These are phyloP conservation scores for Paspalum vaginatum DNA, from an alignment of 176 grass and related monocot species.

Conservation along the genomic window DNA sequence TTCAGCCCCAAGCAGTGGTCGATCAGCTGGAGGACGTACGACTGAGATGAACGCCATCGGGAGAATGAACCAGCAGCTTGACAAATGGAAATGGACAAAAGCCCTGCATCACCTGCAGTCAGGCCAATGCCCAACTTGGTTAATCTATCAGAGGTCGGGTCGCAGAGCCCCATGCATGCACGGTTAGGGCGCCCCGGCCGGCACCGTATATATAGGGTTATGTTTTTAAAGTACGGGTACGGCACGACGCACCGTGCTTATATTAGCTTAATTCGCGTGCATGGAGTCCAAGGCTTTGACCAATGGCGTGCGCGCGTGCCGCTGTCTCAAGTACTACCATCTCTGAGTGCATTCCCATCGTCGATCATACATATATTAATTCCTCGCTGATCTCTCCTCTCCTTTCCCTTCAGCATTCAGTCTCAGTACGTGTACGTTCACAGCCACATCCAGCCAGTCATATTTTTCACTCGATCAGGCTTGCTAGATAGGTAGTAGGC, in stretches of 20 bases:
- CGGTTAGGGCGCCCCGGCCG: no score
- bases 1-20: no score
- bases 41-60: slow-evolving; percentile 38
- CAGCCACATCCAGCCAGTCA: background rate
- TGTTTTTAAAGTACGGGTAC: slow-evolving; percentile 19
- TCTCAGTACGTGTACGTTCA: background rate
- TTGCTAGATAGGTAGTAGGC: background rate
- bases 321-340: background rate
- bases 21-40: background rate
- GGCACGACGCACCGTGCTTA: slow-evolving; percentile 20
- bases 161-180: background rate
- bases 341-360: background rate
- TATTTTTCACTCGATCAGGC: background rate
- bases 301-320: slow-evolving; percentile 8
- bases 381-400: background rate
- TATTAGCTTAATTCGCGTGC: background rate
- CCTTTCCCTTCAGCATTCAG: background rate
- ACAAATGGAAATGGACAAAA: slow-evolving; percentile 33
- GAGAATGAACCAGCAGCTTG: slow-evolving; percentile 9
- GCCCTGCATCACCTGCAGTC: slow-evolving; percentile 18
- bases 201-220: background rate
- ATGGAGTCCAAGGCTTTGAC: slow-evolving; percentile 48
- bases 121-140: slow-evolving; percentile 37
- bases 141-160: background rate
- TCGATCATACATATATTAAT: background rate